phyloP scores from a whole-genome alignment of 2,329 filamentous ascomycete species.

The Seiridium cupressi region DNA sequence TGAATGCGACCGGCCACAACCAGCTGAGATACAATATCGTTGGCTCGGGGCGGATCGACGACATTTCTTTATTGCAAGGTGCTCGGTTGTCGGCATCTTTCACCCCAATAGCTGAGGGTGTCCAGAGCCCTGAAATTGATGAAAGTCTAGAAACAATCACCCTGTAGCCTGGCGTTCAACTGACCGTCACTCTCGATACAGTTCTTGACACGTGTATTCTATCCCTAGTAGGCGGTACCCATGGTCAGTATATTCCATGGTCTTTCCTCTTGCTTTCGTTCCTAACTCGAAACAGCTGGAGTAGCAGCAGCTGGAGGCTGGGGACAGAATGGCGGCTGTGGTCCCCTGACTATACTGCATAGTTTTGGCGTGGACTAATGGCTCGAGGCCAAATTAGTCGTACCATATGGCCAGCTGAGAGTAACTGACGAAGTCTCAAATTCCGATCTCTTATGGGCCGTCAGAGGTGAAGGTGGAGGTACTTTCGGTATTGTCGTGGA shows the following conservation, averaged over 20 bases:
- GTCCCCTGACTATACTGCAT: neutral
- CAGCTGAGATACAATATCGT: neutral
- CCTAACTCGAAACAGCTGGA: neutral
- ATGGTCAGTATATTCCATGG: neutral
- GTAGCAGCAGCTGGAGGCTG: neutral
- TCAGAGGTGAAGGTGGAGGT: neutral
- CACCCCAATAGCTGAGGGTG: neutral
- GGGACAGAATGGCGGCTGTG: neutral
- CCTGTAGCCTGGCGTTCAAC: neutral
- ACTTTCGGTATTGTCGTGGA: neutral
- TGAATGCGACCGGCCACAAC: neutral
- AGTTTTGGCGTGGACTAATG: neutral
- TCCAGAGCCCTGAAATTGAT: neutral
- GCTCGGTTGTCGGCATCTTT: neutral
- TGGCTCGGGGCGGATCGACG: neutral
- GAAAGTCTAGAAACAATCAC: neutral
- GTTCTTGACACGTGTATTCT: neutral
- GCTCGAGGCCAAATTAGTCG: neutral
- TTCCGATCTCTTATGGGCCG: neutral
- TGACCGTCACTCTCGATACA: too few species aligned
- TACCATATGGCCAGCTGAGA: neutral
- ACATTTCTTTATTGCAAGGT: neutral
- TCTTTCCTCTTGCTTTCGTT: neutral
- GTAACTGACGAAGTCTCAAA: neutral
- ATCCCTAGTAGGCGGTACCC: neutral